Evolutionary conservation across 2,329 filamentous ascomycete genomes (phyloP).

Genomic region (Ophiostoma himal-ulmi): DNA sequence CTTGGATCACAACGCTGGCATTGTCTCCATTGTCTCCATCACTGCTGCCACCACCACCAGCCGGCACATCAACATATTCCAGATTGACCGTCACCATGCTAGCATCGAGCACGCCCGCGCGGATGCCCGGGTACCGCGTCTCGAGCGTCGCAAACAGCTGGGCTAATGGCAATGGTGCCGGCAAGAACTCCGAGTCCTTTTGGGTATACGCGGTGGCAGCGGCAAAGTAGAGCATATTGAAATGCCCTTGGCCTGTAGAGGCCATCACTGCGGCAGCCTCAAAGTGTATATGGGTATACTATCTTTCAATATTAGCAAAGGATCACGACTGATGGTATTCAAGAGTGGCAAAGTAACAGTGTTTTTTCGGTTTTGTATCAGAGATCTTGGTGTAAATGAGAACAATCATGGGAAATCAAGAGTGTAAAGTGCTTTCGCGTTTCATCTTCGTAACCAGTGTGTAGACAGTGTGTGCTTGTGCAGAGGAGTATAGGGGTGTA

Average conservation of each 20-base stretch:
- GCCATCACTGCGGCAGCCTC: background rate
- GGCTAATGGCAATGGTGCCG: constrained; percentile 58
- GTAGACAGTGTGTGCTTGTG: background rate
- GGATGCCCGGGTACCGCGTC: constrained; percentile 63
- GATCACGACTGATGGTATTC: background rate
- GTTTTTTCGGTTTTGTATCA: constrained; percentile 39
- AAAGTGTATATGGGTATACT: background rate
- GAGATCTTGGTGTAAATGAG: constrained; percentile 65
- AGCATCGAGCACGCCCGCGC: constrained; percentile 60
- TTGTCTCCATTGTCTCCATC: constrained; percentile 19
- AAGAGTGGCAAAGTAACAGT: background rate
- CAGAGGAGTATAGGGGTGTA: constrained; percentile 27
- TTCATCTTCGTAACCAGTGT: constrained; percentile 14
- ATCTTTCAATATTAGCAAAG: background rate
- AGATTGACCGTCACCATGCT: constrained; percentile 76
- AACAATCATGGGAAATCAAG: constrained; percentile 46
- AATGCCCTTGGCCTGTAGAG: constrained; percentile 50
- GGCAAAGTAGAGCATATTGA: constrained; percentile 78
- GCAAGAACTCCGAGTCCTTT: constrained; percentile 59
- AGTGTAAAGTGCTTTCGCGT: constrained; percentile 36
- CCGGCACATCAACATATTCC: constrained; percentile 67
- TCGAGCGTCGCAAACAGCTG: constrained; percentile 65
- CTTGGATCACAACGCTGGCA: constrained; percentile 49
- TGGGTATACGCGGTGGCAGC: constrained; percentile 64
- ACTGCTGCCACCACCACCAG: constrained; percentile 38